phyloP scores from a whole-genome alignment of 352 stramenopile species.

The Plasmopara muralis region DNA sequence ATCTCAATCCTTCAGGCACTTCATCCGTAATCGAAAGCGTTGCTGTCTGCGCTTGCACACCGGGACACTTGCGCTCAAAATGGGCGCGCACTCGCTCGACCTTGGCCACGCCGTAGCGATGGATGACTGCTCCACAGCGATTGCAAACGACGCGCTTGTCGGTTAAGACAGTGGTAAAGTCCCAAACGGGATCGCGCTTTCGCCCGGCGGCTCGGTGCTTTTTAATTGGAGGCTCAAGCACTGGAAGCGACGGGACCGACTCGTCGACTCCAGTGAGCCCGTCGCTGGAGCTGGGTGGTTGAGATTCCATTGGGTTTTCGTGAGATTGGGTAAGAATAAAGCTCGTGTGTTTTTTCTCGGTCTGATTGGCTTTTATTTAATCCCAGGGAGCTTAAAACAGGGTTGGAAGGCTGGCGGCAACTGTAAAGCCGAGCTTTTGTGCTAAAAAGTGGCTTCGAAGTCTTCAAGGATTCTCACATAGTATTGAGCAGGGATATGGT shows the following conservation, averaged over 20 bases:
- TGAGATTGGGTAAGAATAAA: slow-evolving; percentile 12
- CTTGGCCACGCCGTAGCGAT: slow-evolving; percentile 60
- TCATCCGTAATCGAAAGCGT: background rate
- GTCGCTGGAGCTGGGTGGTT: background rate
- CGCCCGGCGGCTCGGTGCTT: slow-evolving; percentile 35
- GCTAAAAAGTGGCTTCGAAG: too few relatives aligned
- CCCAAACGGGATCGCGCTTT: slow-evolving; percentile 48
- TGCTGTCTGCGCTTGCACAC: slow-evolving; percentile 9
- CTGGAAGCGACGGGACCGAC: background rate
- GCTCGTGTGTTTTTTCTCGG: slow-evolving; percentile 22
- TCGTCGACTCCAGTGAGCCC: slow-evolving; percentile 13
- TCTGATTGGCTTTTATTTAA: slow-evolving; percentile 30
- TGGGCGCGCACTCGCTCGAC: slow-evolving; percentile 66
- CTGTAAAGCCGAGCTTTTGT: too few relatives aligned
- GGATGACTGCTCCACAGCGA: slow-evolving; percentile 46
- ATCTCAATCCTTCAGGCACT: slow-evolving; percentile 1
- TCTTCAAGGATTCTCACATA: too few relatives aligned
- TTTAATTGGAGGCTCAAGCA: slow-evolving; percentile 15
- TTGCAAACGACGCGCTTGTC: slow-evolving; percentile 69
- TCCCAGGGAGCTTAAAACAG: background rate
- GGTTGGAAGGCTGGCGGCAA: too few relatives aligned
- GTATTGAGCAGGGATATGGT: too few relatives aligned
- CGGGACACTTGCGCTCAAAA: slow-evolving; percentile 57
- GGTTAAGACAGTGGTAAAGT: slow-evolving; percentile 42
- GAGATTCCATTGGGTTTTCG: slow-evolving; percentile 18